Percentiles rank a stretch among this genome's conserved stretches.
Conservation (phyloP, 805 yeast genomes). For the Metschnikowia cerradonensis region DNA sequence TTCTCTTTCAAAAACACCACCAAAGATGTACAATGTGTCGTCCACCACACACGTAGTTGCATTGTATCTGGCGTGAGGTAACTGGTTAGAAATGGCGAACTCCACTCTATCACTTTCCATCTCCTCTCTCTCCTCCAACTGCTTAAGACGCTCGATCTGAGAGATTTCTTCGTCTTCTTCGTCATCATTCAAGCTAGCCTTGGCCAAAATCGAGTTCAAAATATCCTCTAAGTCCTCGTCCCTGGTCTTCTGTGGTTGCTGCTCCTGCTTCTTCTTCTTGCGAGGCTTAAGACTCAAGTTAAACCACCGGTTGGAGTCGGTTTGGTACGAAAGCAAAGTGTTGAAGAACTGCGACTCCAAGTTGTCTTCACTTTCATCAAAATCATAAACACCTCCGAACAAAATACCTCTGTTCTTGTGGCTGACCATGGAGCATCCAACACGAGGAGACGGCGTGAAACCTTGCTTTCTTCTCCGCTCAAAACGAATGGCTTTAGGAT, state of each 20-base stretch:
- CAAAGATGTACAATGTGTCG: constrained; percentile 77
- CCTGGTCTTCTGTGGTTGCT: constrained; percentile 48
- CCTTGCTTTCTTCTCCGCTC: constrained; percentile 89
- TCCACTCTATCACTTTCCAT: constrained; percentile 41
- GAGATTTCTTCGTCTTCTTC: constrained; percentile 33
- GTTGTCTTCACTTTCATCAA: constrained; percentile 91
- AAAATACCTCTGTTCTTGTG: constrained; percentile 90
- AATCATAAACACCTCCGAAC: constrained; percentile 95
- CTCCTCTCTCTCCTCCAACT: constrained; percentile 37
- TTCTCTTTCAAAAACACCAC: constrained; percentile 87
- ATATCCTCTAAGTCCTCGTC: constrained; percentile 82
- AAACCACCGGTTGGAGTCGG: constrained; percentile 87
- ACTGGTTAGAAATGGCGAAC: constrained; percentile 52
- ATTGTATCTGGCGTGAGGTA: constrained; percentile 90
- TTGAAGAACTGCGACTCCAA: constrained; percentile 82
- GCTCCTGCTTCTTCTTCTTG: constrained; percentile 45
- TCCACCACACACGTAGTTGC: constrained; percentile 80
- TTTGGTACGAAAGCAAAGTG: constrained; percentile 73
- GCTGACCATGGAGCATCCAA: constrained; percentile 85
- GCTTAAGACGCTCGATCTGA: constrained; percentile 33
- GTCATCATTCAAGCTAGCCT: constrained; percentile 66
- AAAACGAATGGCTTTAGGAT: constrained; percentile 73
- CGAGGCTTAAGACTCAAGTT: constrained; percentile 59
- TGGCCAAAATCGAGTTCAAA: constrained; percentile 66
- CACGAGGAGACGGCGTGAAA: constrained; percentile 86